These are phyloP conservation scores for Penicillium sp. DNA, from an alignment of 2,329 filamentous ascomycete genomes.

Conservation along the genomic window DNA sequence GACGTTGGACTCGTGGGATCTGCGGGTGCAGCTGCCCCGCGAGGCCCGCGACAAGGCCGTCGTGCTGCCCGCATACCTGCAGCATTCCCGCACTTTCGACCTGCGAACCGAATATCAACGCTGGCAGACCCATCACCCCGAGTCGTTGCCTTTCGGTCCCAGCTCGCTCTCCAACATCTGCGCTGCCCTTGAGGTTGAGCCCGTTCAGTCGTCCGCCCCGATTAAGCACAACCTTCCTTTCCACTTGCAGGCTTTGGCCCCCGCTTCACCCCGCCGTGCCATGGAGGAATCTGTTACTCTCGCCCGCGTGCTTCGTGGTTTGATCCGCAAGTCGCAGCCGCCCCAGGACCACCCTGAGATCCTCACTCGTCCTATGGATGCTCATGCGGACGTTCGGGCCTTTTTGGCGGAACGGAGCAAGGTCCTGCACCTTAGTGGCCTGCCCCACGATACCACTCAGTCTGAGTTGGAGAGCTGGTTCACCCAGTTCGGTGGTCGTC, in stretches of 20 bases:
- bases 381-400: conserved; percentile 89
- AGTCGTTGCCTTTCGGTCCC: conserved; percentile 93
- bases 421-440: conserved; percentile 94
- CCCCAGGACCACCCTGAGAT: conserved; percentile 92
- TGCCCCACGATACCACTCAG: conserved; percentile 97
- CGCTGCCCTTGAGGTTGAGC: conserved; percentile 95
- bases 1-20: conserved; percentile 96
- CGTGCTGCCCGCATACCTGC: conserved; percentile 90
- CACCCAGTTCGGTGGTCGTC: conserved; percentile 94
- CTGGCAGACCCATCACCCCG: conserved; percentile 97
- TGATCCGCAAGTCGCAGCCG: conserved; percentile 95
- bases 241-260: conserved; percentile 91
- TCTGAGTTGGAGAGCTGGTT: conserved; percentile 99
- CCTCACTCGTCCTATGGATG: conserved; percentile 91
- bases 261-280: conserved; percentile 88
- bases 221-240: conserved; percentile 99
- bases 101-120: conserved; percentile 95
- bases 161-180: conserved; percentile 97
- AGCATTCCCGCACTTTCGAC: conserved; percentile 97
- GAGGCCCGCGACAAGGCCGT: conserved; percentile 98
- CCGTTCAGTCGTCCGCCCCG: conserved; percentile 92
- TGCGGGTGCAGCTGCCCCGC: conserved; percentile 93
- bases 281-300: conserved; percentile 98
- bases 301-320: conserved; percentile 82
- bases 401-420: conserved; percentile 97